A percentile compares a stretch with the other conserved stretches of the same genome.
Evolutionary conservation across 208 protist genomes (phyloP).

Genomic region (Angomonas deanei): DNA sequence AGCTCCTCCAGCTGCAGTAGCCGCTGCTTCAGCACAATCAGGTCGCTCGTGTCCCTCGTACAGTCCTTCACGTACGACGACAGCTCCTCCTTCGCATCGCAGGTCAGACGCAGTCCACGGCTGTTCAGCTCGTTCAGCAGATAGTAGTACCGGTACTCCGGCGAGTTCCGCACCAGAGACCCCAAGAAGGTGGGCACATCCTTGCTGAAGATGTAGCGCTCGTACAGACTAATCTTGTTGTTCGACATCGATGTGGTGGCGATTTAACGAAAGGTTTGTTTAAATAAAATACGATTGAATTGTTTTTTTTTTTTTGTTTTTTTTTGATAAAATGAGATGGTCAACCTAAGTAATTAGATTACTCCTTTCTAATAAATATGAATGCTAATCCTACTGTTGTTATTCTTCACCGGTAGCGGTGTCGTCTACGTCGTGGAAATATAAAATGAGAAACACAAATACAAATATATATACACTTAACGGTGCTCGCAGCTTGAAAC

Average conservation of each 20-base stretch:
- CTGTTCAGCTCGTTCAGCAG: background rate
- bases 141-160: background rate
- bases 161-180: background rate
- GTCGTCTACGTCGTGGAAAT: no score
- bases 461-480: no score
- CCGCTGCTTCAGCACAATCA: background rate
- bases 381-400: no score
- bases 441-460: no score
- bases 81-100: background rate
- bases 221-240: conserved; percentile 9
- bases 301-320: background rate
- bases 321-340: background rate
- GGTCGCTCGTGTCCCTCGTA: background rate
- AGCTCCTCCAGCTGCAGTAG: background rate
- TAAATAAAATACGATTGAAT: background rate
- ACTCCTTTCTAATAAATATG: background rate
- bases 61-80: background rate
- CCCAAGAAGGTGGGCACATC: background rate
- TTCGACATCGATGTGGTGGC: conserved; percentile 31
- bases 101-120: background rate
- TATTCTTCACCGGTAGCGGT: no score
- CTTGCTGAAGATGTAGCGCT: conserved; percentile 1
- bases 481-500: no score
- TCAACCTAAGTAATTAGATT: no score
- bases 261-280: background rate